phyloP scores from a whole-genome alignment of 1,284 basidiomycete species.

The Pyrrhoderma lamaoense region DNA sequence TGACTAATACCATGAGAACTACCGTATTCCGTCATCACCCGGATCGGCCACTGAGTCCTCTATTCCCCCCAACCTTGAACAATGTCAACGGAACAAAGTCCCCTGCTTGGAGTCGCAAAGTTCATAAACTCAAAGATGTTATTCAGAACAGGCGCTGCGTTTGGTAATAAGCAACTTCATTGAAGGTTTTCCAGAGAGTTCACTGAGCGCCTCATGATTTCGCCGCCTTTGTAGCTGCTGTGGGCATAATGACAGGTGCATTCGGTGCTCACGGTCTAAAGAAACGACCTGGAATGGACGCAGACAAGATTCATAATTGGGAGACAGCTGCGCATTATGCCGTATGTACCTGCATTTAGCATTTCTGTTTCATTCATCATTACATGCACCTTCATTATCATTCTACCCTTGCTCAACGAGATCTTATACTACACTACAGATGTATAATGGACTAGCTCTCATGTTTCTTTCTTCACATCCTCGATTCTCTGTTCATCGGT shows the following conservation, averaged over 20 bases:
- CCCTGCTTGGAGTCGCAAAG: slow-evolving; percentile 1
- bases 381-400: slow-evolving; percentile 5
- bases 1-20: too few relatives aligned
- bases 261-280: slow-evolving; percentile 65
- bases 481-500: slow-evolving; percentile 52
- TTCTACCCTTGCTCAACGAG: too few relatives aligned
- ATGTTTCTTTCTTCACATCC: slow-evolving; percentile 68
- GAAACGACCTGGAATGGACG: slow-evolving; percentile 39
- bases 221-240: slow-evolving; percentile 46
- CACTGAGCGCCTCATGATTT: not conserved
- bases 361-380: not conserved
- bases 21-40: too few relatives aligned
- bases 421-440: slow-evolving; percentile 30
- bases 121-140: not conserved
- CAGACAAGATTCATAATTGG: slow-evolving; percentile 53
- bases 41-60: too few relatives aligned
- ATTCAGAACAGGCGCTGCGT: slow-evolving; percentile 10
- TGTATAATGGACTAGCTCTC: slow-evolving; percentile 73
- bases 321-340: slow-evolving; percentile 56
- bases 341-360: slow-evolving; percentile 36
- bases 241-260: slow-evolving; percentile 58
- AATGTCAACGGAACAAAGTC: slow-evolving; percentile 10
- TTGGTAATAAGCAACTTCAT: slow-evolving; percentile 13
- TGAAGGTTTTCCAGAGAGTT: not conserved
- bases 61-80: too few relatives aligned